A percentile compares a stretch with the other conserved stretches of the same genome.
Evolutionary conservation across 2,329 filamentous ascomycete species (phyloP).

Genomic region (Botrytis fabae): DNA sequence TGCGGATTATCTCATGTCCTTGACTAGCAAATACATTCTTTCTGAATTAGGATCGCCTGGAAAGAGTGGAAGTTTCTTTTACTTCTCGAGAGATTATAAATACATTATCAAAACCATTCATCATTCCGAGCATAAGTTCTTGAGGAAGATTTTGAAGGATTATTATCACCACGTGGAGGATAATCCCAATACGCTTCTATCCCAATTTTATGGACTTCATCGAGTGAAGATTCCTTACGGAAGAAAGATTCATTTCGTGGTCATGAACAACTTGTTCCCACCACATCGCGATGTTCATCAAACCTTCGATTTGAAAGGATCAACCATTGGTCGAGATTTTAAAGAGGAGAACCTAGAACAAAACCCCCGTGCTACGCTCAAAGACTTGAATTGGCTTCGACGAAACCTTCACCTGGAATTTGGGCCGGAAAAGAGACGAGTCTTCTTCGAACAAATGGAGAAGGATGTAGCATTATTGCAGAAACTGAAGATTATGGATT

Average conservation of each 20-base stretch:
- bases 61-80: conserved; percentile 99
- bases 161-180: conserved; percentile 91
- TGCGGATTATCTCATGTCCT: conserved; percentile 95
- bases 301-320: conserved; percentile 96
- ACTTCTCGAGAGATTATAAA: conserved; percentile 98
- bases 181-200: conserved; percentile 95
- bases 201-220: conserved; percentile 96
- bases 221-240: conserved; percentile 98
- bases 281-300: conserved; percentile 96
- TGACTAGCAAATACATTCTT: conserved; percentile 97
- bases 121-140: conserved; percentile 86
- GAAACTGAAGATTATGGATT: conserved; percentile 95
- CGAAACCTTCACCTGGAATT: conserved; percentile 83
- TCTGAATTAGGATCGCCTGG: conserved; percentile 95
- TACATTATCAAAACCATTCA: conserved; percentile 99
- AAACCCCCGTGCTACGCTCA: conserved; percentile 90
- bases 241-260: conserved; percentile 97
- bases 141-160: conserved; percentile 80
- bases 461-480: conserved; percentile 85
- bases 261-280: conserved; percentile 99
- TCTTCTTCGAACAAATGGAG: conserved; percentile 87
- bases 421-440: conserved; percentile 80
- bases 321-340: conserved; percentile 89
- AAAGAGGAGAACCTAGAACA: conserved; percentile 82
- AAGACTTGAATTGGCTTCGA: conserved; percentile 95